Percentiles rank a stretch among this genome's conserved stretches.
Conservation (phyloP, 257 asterid genomes). For the Orobanche coerulescens region DNA sequence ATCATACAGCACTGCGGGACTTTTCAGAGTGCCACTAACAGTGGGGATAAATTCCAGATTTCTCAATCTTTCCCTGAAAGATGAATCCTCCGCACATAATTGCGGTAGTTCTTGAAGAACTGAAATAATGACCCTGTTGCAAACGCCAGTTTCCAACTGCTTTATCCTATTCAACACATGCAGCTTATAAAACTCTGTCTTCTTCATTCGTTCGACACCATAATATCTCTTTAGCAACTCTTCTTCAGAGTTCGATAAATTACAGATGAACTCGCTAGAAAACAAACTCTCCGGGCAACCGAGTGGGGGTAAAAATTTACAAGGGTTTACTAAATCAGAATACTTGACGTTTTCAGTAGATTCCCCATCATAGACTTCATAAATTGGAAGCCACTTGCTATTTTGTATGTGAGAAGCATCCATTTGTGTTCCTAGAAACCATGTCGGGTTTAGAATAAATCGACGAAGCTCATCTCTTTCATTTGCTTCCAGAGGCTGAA, state of each 20-base stretch:
- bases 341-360: slow-evolving; percentile 46
- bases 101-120: slow-evolving; percentile 83
- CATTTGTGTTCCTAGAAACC: slow-evolving; percentile 69
- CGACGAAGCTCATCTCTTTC: slow-evolving; percentile 81
- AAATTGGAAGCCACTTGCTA: slow-evolving; percentile 89
- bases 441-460: slow-evolving; percentile 68
- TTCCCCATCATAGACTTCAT: slow-evolving; percentile 58
- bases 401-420: slow-evolving; percentile 66
- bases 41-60: slow-evolving; percentile 69
- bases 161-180: slow-evolving; percentile 48
- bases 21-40: slow-evolving; percentile 53
- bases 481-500: slow-evolving; percentile 56
- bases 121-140: slow-evolving; percentile 66
- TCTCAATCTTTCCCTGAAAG: slow-evolving; percentile 57
- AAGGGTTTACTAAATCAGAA: slow-evolving; percentile 71
- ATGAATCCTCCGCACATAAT: slow-evolving; percentile 61
- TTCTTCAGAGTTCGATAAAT: slow-evolving; percentile 62
- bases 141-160: slow-evolving; percentile 50
- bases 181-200: slow-evolving; percentile 60
- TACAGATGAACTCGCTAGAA: slow-evolving; percentile 48
- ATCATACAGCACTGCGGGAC: slow-evolving; percentile 63
- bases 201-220: slow-evolving; percentile 70
- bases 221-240: slow-evolving; percentile 62
- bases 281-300: slow-evolving; percentile 64
- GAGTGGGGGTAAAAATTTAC: slow-evolving; percentile 66